Conservation (phyloP, 129 eudicot genomes). For the Helianthus tuberosus region DNA sequence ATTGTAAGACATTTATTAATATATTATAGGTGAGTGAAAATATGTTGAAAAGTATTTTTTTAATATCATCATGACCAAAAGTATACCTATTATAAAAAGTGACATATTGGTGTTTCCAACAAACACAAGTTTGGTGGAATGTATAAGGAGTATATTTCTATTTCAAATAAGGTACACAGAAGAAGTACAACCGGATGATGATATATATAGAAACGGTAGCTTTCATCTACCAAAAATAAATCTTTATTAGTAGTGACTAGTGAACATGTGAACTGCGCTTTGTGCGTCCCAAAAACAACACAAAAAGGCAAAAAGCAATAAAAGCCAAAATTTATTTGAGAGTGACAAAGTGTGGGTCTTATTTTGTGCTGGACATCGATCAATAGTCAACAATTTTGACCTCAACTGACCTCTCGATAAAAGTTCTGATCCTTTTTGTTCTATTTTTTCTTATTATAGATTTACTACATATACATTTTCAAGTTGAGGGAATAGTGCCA, state of each 20-base stretch:
- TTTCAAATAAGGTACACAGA: constrained; percentile 28
- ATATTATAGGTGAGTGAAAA: too few species aligned
- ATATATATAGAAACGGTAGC: constrained; percentile 20
- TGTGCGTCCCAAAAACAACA: constrained; percentile 20
- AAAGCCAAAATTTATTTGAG: constrained; percentile 29
- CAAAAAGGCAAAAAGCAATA: constrained; percentile 24
- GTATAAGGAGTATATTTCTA: neutral
- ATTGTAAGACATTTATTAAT: neutral
- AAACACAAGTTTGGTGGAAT: neutral
- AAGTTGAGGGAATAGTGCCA: too few species aligned
- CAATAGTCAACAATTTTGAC: constrained; percentile 36
- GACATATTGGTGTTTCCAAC: neutral
- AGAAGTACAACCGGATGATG: constrained; percentile 23
- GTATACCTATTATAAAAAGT: too few species aligned
- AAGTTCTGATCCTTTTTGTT: constrained; percentile 30
- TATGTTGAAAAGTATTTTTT: too few species aligned
- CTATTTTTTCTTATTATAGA: neutral
- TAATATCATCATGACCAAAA: too few species aligned
- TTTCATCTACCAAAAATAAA: neutral
- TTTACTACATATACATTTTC: too few species aligned
- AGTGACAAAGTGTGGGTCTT: constrained; percentile 44
- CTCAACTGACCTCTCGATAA: constrained; percentile 15
- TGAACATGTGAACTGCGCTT: constrained; percentile 5
- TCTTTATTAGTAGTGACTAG: neutral
- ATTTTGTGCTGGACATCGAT: constrained; percentile 32